These are phyloP conservation scores for Pyronema omphalodes DNA, from an alignment of 495 filamentous ascomycete species.

Conservation along the genomic window DNA sequence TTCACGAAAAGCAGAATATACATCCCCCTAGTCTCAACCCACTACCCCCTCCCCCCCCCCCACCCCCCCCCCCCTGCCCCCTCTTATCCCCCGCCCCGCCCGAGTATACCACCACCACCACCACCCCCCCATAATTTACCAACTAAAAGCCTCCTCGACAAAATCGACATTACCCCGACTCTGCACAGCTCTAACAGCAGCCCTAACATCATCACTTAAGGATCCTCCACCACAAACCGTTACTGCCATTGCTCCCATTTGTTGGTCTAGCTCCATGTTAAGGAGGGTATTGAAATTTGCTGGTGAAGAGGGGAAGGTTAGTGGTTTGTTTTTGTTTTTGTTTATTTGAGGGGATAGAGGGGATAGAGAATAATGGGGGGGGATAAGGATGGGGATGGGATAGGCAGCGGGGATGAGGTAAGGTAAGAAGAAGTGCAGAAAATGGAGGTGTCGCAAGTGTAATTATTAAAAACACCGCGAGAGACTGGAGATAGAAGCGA, in stretches of 20 bases:
- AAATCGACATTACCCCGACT: constrained; percentile 61
- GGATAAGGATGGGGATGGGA: constrained; percentile 13
- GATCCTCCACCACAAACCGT: constrained; percentile 79
- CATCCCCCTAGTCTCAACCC: too few relatives aligned
- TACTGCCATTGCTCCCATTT: constrained; percentile 68
- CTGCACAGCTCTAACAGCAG: constrained; percentile 47
- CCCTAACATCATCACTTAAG: constrained; percentile 71
- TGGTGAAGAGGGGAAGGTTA: constrained; percentile 22
- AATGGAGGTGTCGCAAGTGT: too few relatives aligned
- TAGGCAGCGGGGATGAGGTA: too few relatives aligned
- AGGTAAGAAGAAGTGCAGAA: too few relatives aligned
- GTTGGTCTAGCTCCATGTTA: constrained; percentile 53
- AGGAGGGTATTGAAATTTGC: constrained; percentile 49
- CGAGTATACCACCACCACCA: too few relatives aligned
- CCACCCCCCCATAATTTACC: too few relatives aligned
- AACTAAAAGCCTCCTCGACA: constrained; percentile 87
- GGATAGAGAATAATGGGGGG: constrained; percentile 9
- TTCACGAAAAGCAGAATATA: too few relatives aligned
- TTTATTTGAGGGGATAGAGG: neutral
- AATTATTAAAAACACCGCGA: too few relatives aligned
- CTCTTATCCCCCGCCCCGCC: too few relatives aligned
- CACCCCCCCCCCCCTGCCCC: too few relatives aligned
- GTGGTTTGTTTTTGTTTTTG: neutral
- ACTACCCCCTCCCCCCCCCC: too few relatives aligned
- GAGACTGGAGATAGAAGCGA: too few relatives aligned